Evolutionary conservation across 208 protist species (phyloP).

Genomic region (Tritrichomonas foetus): DNA sequence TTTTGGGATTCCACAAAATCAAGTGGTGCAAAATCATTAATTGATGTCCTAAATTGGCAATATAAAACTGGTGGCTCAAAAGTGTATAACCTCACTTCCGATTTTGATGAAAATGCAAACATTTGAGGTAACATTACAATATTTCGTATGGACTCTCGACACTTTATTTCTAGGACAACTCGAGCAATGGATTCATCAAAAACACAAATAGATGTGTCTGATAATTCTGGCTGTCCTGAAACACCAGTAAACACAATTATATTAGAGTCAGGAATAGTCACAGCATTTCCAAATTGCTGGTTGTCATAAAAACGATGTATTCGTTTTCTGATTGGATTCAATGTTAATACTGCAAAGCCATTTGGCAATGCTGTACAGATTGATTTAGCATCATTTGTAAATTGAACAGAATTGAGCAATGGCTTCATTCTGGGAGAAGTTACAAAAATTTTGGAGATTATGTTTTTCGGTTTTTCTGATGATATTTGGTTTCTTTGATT

Average conservation of each 20-base stretch:
- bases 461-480: no score
- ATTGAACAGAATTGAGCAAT: not conserved
- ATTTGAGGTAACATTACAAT: not conserved
- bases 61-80: conserved; percentile 1
- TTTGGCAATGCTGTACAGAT: not conserved
- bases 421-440: no score
- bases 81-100: conserved; percentile 9
- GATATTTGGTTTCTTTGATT: no score
- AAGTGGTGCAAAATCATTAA: not conserved
- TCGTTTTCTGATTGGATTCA: not conserved
- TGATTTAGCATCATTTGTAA: not conserved
- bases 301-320: not conserved
- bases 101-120: conserved; percentile 9
- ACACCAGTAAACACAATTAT: not conserved
- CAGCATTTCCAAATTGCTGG: conserved; percentile 4
- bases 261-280: not conserved
- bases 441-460: no score
- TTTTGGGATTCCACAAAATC: not conserved
- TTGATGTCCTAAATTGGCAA: not conserved
- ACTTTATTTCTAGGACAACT: not conserved
- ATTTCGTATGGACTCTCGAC: not conserved
- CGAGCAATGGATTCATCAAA: not conserved
- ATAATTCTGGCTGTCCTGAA: not conserved
- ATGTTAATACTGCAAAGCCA: not conserved
- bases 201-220: not conserved